Base-by-base conservation (phyloP, 495 filamentous ascomycete species). In the Podospora fimiseda region DNA sequence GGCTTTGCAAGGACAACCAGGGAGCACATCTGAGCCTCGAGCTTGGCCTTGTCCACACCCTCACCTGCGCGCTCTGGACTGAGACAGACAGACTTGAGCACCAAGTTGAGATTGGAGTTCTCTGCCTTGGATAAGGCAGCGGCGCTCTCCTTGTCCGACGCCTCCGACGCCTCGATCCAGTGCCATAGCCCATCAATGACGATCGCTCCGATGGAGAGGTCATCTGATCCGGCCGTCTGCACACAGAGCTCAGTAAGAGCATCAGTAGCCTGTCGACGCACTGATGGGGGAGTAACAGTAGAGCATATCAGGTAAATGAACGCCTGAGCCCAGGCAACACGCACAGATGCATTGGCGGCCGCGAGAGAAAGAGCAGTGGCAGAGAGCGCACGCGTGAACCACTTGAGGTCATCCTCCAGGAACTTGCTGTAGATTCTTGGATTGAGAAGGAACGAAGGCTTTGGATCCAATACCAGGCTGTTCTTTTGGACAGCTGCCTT, bases 371-470 rank as follows among this genome's bases (percentile, higher is more conserved):
- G 64, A 4, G 83, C 72, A 24, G 85, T 72, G 22, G 83, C 79
- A 8, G 77, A 68, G 43, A 98, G 76, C 37, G 87, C 82, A 50
- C 86, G 80, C 30, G 84, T 70, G 33, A 83, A 71, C 90, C 94
- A 97, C 44, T 71, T 73, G 21, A 88, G 70, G 57, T 96, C 93
- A 16, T 88, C 83, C 39, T 86, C 79, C 3, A 74, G 67, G 15
- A 96, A 63, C 61, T 94, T 95, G 30, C 84, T 78, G 69, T 90
- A 96, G 7, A 92, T 80, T 46, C 84, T 86, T 18, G 83, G 81
- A 62, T 89, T 95, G 1, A 97, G 75, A 6, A 96, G 72, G 65
- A 92, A 92, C 0, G 90, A 92, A 9, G 86, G 82, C 62, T 92
- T 96, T 0, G 88, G 81, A 9, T 80, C 78, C 14, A 80, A 66